These are phyloP conservation scores for Homolaphlyctis polyrhiza DNA, from an alignment of 371 early-diverging fungal genomes.

Conservation along the genomic window DNA sequence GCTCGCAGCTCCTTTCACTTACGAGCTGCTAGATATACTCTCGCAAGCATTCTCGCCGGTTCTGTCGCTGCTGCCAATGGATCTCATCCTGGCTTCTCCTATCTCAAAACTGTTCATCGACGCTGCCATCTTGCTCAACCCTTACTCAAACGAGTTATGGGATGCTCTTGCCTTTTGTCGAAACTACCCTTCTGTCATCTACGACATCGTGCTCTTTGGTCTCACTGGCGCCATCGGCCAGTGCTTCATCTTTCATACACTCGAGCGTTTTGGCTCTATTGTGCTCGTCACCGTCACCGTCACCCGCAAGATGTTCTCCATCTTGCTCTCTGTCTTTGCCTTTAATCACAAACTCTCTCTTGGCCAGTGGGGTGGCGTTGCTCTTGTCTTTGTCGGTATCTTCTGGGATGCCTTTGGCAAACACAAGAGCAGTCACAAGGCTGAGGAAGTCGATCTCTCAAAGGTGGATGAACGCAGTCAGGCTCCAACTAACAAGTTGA, in stretches of 20 bases:
- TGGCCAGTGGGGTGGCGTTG: slow-evolving; percentile 87
- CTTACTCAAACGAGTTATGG: slow-evolving; percentile 57
- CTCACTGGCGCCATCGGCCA: slow-evolving; percentile 95
- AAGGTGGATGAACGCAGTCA: too few species aligned
- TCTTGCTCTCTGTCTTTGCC: slow-evolving; percentile 85
- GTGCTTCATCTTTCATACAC: slow-evolving; percentile 93
- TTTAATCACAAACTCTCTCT: slow-evolving; percentile 71
- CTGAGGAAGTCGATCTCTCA: too few species aligned
- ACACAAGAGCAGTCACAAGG: slow-evolving; percentile 42
- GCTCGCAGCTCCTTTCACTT: slow-evolving; percentile 49
- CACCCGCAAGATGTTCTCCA: slow-evolving; percentile 94
- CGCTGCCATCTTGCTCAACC: slow-evolving; percentile 37
- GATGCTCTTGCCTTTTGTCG: slow-evolving; percentile 72
- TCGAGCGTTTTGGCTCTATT: slow-evolving; percentile 88
- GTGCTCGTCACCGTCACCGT: slow-evolving; percentile 91
- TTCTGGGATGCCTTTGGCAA: slow-evolving; percentile 35
- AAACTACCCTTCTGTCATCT: slow-evolving; percentile 68
- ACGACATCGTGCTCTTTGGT: slow-evolving; percentile 82
- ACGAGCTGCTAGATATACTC: slow-evolving; percentile 69
- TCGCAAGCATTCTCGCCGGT: background rate
- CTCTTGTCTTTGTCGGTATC: slow-evolving; percentile 75
- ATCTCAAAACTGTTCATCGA: background rate
- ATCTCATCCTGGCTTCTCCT: background rate
- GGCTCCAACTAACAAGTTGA: too few species aligned
- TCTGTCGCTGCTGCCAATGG: background rate